A percentile compares a stretch with the other conserved stretches of the same genome.
Evolutionary conservation across 176 grass and related monocot genomes (phyloP).

Genomic region (Puccinellia tenuiflora): DNA sequence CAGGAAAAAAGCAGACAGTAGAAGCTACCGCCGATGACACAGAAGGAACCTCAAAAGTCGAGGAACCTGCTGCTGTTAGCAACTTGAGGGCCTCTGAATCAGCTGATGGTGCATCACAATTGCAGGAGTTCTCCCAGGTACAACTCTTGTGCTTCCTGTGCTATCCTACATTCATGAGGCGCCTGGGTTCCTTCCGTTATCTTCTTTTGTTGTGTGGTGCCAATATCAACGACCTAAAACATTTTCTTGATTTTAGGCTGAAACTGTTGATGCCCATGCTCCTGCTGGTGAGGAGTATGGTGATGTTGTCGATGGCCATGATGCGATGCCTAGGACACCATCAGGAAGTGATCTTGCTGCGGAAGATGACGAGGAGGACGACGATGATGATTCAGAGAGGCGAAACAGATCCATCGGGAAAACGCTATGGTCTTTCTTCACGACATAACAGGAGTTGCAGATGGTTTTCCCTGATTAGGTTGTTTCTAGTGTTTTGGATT

Average conservation of each 20-base stretch:
- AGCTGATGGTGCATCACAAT: slow-evolving; percentile 34
- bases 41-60: slow-evolving; percentile 64
- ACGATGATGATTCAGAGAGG: slow-evolving; percentile 42
- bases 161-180: neutral
- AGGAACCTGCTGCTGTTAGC: slow-evolving; percentile 28
- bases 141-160: neutral
- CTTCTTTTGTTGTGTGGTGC: neutral
- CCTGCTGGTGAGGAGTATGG: slow-evolving; percentile 22
- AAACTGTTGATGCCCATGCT: slow-evolving; percentile 35
- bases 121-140: slow-evolving; percentile 58
- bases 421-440: slow-evolving; percentile 92
- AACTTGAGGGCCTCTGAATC: slow-evolving; percentile 34
- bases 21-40: slow-evolving; percentile 33
- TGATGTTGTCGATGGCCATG: slow-evolving; percentile 20
- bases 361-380: slow-evolving; percentile 37
- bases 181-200: too few species aligned
- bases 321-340: slow-evolving; percentile 55
- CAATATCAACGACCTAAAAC: neutral
- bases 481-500: slow-evolving; percentile 46
- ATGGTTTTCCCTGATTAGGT: slow-evolving; percentile 12
- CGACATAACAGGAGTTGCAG: slow-evolving; percentile 51
- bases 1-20: slow-evolving; percentile 24
- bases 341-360: slow-evolving; percentile 31
- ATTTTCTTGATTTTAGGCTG: slow-evolving; percentile 11
- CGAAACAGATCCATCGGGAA: slow-evolving; percentile 70